phyloP scores from a whole-genome alignment of 495 filamentous ascomycete genomes.

The Penicillium herquei region DNA sequence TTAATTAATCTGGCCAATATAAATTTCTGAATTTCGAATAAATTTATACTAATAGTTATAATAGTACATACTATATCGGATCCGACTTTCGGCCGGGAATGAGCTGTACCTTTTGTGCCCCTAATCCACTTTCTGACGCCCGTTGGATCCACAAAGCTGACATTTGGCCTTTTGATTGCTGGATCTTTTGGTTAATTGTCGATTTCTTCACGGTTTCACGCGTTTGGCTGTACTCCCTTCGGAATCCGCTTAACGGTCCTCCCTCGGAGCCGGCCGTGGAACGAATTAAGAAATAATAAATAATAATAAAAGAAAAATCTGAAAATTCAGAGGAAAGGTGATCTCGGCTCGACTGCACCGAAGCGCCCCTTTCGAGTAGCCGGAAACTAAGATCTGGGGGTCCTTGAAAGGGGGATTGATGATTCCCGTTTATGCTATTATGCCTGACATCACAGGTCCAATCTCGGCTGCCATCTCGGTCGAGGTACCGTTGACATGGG shows the following conservation, averaged over 20 bases:
- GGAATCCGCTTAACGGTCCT: not conserved
- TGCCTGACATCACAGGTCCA: slow-evolving; percentile 22
- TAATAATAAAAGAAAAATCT: no score
- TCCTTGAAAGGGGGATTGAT: no score
- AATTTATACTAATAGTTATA: no score
- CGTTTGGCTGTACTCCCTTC: not conserved
- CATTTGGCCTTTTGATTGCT: slow-evolving; percentile 11
- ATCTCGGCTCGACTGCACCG: slow-evolving; percentile 31
- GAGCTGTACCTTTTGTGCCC: not conserved
- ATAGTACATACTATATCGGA: no score
- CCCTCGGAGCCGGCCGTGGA: slow-evolving; percentile 35
- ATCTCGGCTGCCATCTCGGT: slow-evolving; percentile 17
- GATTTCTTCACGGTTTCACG: slow-evolving; percentile 18
- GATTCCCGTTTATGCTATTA: not conserved
- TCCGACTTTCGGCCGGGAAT: slow-evolving; percentile 34
- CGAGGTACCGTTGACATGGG: slow-evolving; percentile 3
- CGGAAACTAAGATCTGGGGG: no score
- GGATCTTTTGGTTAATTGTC: not conserved
- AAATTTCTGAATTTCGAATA: not conserved
- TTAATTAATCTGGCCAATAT: not conserved
- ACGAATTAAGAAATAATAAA: slow-evolving; percentile 1
- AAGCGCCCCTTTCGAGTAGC: not conserved
- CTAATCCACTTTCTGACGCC: not conserved
- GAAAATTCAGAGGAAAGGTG: slow-evolving; percentile 28
- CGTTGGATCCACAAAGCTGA: slow-evolving; percentile 9